Conservation (phyloP, 2,329 filamentous ascomycete species). For the Phaeomoniella chlamydospora region DNA sequence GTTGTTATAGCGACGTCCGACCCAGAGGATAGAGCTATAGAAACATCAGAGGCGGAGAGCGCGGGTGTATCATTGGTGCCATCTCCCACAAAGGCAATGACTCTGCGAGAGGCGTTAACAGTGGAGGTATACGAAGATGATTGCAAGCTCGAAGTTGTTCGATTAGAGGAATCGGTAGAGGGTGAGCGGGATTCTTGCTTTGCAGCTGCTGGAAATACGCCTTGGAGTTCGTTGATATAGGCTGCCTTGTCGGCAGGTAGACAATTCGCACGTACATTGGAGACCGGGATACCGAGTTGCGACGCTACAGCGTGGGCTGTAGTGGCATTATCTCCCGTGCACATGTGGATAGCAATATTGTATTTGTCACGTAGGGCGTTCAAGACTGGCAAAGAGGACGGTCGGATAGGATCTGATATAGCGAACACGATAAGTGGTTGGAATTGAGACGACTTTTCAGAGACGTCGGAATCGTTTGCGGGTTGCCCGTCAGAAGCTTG, state of each 20-base stretch:
- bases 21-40: constrained; percentile 67
- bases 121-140: constrained; percentile 3
- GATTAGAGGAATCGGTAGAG: constrained; percentile 16
- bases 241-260: constrained; percentile 63
- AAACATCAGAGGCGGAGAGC: constrained; percentile 64
- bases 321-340: constrained; percentile 79
- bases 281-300: constrained; percentile 56
- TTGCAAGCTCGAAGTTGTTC: constrained; percentile 6
- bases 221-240: constrained; percentile 24
- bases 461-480: background rate
- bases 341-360: constrained; percentile 67
- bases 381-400: constrained; percentile 54
- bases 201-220: no score
- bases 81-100: constrained; percentile 74
- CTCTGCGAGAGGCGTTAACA: constrained; percentile 23
- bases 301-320: constrained; percentile 68
- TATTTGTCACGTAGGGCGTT: constrained; percentile 47
- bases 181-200: no score
- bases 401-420: constrained; percentile 67
- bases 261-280: constrained; percentile 74
- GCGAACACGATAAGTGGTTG: constrained; percentile 52
- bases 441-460: constrained; percentile 11
- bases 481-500: background rate
- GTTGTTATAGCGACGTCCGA: constrained; percentile 73
- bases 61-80: constrained; percentile 79